Percentiles rank a stretch among this genome's conserved stretches.
These are phyloP conservation scores for Heterobasidion annosum DNA, from an alignment of 1,284 basidiomycete genomes.

Conservation along the genomic window DNA sequence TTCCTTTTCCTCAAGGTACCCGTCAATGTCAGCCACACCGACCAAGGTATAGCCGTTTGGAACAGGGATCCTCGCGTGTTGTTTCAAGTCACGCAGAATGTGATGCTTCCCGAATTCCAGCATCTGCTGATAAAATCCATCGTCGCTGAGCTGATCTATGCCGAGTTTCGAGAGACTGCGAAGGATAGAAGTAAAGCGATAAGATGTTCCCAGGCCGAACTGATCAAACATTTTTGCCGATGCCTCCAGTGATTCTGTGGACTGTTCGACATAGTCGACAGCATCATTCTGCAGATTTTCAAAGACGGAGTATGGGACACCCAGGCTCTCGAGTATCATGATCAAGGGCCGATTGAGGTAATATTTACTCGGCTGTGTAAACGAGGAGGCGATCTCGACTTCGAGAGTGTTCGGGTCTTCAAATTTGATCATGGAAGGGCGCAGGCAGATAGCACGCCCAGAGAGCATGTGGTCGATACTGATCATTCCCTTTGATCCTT, in stretches of 20 bases:
- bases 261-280: constrained; percentile 33
- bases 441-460: constrained; percentile 36
- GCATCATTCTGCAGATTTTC: constrained; percentile 44
- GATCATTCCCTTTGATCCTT: constrained; percentile 57
- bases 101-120: constrained; percentile 47
- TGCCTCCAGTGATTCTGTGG: constrained; percentile 30
- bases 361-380: constrained; percentile 46
- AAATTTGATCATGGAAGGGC: constrained; percentile 60
- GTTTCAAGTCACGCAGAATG: constrained; percentile 58
- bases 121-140: constrained; percentile 43
- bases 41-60: constrained; percentile 55
- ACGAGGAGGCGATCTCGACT: constrained; percentile 59
- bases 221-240: constrained; percentile 38
- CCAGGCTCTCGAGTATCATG: constrained; percentile 53
- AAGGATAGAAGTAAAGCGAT: constrained; percentile 23
- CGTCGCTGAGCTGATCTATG: constrained; percentile 17
- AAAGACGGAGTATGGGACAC: constrained; percentile 45
- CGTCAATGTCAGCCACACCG: constrained; percentile 56
- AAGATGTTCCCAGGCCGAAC: constrained; percentile 32
- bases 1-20: constrained; percentile 37
- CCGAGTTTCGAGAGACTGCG: constrained; percentile 37
- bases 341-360: constrained; percentile 65
- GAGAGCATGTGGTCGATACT: constrained; percentile 40
- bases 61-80: constrained; percentile 59
- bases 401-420: constrained; percentile 32